Evolutionary conservation across 148 eudicot genomes (phyloP), one percentile per base, ranked within the genome.

Genomic region (Diospyros lotus): DNA sequence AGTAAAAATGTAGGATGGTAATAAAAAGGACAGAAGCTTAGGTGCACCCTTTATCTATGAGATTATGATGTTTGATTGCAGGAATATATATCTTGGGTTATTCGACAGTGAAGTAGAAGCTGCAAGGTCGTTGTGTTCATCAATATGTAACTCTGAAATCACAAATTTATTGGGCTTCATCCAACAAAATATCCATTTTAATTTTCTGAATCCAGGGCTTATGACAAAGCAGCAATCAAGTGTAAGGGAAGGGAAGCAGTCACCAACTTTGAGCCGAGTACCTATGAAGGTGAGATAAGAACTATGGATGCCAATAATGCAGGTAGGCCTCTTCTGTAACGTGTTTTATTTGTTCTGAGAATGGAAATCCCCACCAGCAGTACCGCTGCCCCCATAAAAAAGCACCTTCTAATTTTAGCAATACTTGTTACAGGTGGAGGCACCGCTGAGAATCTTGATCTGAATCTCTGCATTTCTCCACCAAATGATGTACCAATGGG

Each of bases 51-150:
- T 86, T 81, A 85, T 84, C 79, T 28, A 73, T 74, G 76, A 79
- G 76, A 82, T 79, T 80, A 77, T 80, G 79, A 87, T 84, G 83
- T 76, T 86, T 87, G 86, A 68, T 84, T 92, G 89, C 92, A 85
- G 92, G 94, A 88, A 90, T 92, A 81, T 87, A 56, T 90, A 90
- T 87, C 97, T 92, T 78, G 91, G 97, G 70, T 84, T 90, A 83
- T 90, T 90, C 89, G 91, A 92, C 86, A 90, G 78, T 73, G 94
- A 92, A 89, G 82, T 82, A 80, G 94, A 92, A 77, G 92, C 94
- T 80, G 94, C 94, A 82, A 92, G 94, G 91, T 90, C 81, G 81
- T 87, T 67, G 72, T 82, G 77, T 81, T 74, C 84, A 78, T 74
- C 75, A 86, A 73, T 66, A 38, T 69, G n/a, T 44, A 51, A 6